A percentile compares a stretch with the other conserved stretches of the same genome.
Conservation (phyloP, 441 rosid species). For the Capsella rubella region DNA sequence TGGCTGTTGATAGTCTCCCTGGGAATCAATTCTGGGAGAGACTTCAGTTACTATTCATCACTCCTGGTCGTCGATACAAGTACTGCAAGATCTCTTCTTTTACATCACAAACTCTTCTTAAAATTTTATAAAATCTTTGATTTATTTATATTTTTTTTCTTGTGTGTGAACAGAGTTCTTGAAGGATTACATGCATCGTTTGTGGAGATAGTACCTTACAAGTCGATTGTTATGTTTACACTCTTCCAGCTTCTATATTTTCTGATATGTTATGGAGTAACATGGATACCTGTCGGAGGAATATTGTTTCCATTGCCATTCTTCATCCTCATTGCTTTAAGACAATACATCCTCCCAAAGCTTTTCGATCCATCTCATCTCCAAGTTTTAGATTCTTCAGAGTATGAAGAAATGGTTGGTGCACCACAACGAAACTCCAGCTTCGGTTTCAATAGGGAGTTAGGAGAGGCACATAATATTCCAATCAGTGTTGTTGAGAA, state of each 20-base stretch:
- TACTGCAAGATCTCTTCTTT: constrained; percentile 52
- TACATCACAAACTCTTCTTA: background rate
- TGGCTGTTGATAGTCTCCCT: constrained; percentile 93
- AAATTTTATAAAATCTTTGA: background rate
- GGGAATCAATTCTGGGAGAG: constrained; percentile 96
- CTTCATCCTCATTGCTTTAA: constrained; percentile 66
- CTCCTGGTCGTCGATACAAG: constrained; percentile 81
- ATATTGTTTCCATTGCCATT: constrained; percentile 80
- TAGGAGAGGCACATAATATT: constrained; percentile 31
- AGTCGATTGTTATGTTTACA: constrained; percentile 62
- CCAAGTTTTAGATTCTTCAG: constrained; percentile 80
- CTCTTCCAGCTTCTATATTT: constrained; percentile 73
- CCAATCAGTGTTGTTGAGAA: constrained; percentile 38
- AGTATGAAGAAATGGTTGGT: constrained; percentile 76
- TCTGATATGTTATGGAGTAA: constrained; percentile 73
- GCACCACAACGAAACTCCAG: constrained; percentile 55
- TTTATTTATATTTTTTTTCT: background rate
- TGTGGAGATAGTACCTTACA: constrained; percentile 79
- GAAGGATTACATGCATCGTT: constrained; percentile 78
- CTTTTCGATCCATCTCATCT: constrained; percentile 64
- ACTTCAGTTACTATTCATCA: constrained; percentile 66
- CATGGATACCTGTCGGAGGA: constrained; percentile 91
- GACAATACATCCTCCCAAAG: constrained; percentile 73
- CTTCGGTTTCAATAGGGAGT: constrained; percentile 50
- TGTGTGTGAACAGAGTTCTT: constrained; percentile 58